phyloP scores from a whole-genome alignment of 1,284 basidiomycete species.

The Cutaneotrichosporon spelunceum region DNA sequence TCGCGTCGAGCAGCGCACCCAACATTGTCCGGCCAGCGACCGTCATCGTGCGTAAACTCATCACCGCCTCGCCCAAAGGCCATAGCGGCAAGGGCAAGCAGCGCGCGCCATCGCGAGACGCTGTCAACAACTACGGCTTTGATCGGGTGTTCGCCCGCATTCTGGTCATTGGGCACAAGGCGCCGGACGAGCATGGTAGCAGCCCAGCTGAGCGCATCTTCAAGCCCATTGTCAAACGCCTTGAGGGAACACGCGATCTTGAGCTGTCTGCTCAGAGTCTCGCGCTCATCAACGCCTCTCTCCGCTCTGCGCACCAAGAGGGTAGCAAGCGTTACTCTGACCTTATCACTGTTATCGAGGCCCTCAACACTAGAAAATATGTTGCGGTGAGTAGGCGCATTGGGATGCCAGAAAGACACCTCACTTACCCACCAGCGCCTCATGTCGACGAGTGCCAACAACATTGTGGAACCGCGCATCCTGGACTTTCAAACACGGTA shows the following conservation, averaged over 20 bases:
- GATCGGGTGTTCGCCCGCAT: conserved; percentile 77
- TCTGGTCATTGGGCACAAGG: conserved; percentile 59
- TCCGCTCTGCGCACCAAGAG: conserved; percentile 41
- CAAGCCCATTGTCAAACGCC: conserved; percentile 62
- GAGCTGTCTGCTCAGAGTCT: conserved; percentile 80
- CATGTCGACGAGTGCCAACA: conserved; percentile 69
- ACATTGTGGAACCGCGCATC: conserved; percentile 75
- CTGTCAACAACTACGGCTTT: conserved; percentile 66
- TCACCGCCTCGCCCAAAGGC: conserved; percentile 35
- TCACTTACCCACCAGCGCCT: conserved; percentile 59
- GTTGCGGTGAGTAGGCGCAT: conserved; percentile 65
- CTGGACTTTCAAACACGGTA: conserved; percentile 90
- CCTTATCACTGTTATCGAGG: conserved; percentile 58
- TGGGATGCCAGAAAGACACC: neutral
- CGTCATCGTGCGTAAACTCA: conserved; percentile 45
- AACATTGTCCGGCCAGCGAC: conserved; percentile 96
- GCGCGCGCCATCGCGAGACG: conserved; percentile 20
- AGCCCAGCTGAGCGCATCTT: conserved; percentile 34
- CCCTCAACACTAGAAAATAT: conserved; percentile 73
- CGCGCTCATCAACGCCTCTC: conserved; percentile 77
- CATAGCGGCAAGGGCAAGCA: conserved; percentile 24
- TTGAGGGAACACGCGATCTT: conserved; percentile 72
- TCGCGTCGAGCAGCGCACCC: conserved; percentile 69
- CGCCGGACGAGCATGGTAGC: conserved; percentile 58
- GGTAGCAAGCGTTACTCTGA: conserved; percentile 36